These are phyloP conservation scores for Metschnikowia borealis DNA, from an alignment of 805 yeast species.

Conservation along the genomic window DNA sequence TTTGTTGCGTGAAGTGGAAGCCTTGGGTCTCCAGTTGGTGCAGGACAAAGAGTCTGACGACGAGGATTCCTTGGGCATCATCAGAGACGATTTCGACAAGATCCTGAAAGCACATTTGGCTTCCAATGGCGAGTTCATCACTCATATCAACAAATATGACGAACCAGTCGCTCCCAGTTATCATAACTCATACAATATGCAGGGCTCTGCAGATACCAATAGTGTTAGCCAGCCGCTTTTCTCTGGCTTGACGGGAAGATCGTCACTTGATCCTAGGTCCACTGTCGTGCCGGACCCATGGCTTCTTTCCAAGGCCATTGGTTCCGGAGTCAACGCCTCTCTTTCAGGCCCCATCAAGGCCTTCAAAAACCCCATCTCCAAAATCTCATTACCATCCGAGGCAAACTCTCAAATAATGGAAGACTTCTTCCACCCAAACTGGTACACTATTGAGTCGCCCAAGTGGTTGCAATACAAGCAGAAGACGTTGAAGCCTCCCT, in stretches of 20 bases:
- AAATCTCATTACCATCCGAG: constrained; percentile 32
- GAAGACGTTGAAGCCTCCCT: constrained; percentile 21
- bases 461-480: constrained; percentile 37
- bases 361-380: constrained; percentile 27
- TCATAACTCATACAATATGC: constrained; percentile 28
- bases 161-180: constrained; percentile 25
- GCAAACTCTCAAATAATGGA: constrained; percentile 35
- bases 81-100: constrained; percentile 56
- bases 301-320: constrained; percentile 57
- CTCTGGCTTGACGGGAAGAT: constrained; percentile 64
- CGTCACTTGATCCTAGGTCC: constrained; percentile 72
- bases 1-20: constrained; percentile 56
- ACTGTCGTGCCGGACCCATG: constrained; percentile 66
- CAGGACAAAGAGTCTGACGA: constrained; percentile 13
- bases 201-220: constrained; percentile 33
- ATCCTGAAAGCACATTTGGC: constrained; percentile 50
- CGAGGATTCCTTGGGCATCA: constrained; percentile 28
- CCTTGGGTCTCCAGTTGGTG: constrained; percentile 30
- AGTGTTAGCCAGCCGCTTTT: constrained; percentile 73
- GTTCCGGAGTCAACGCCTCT: constrained; percentile 17
- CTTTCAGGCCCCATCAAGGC: constrained; percentile 26
- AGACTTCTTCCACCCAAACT: constrained; percentile 41
- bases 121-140: constrained; percentile 58
- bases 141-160: constrained; percentile 30
- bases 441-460: constrained; percentile 43